Base-by-base conservation (phyloP, 805 yeast species). In the Yarrowia porcina region DNA sequence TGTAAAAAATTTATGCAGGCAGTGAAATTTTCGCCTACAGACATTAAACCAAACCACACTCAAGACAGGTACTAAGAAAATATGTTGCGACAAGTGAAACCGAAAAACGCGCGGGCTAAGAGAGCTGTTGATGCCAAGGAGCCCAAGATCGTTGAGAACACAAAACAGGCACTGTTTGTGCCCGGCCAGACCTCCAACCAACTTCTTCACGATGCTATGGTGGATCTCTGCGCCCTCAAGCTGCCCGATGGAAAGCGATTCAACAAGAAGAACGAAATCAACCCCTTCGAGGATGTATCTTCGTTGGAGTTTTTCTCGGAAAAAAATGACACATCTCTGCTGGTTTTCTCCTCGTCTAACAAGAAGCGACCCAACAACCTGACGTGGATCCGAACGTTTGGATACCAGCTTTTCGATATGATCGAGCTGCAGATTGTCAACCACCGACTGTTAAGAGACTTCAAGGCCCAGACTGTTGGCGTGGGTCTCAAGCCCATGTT, bases 401-500 rank as follows among this genome's bases (percentile, higher is more conserved):
- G 91, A 72, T 89, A 84, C 76, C 89, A 90, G 74, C 77, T 94
- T 12, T 93, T 87, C 73, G 99, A 94, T 73, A 93, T 94, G 97
- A 80, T 94, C 70, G 99, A 94, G 77, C 79, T 94, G 65, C 82
- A 87, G 63, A 83, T 90, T 44, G 83, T 84, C 65, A 82, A 83
- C 41, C 83, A 74, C 72, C 90, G 90, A 73, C 78, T 92, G 39
- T 79, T 94, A 63, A 76, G 81, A 65, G 97, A 93, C 69, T 94
- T 94, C 80, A 85, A 82, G 68, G 86, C 87, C 68, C 73, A 79
- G 63, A 90, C 97, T 1, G 90, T 92, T 76, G 83, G 87, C 44
- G 79, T 93, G 38, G 99, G 99, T 28, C 79, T 93, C 73, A 92
- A 90, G 74, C 99, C 99, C 65, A 84, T 94, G 92, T 88, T 94